These are phyloP conservation scores for Senecio squalidus DNA, from an alignment of 140 eudicot genomes.

Conservation along the genomic window DNA sequence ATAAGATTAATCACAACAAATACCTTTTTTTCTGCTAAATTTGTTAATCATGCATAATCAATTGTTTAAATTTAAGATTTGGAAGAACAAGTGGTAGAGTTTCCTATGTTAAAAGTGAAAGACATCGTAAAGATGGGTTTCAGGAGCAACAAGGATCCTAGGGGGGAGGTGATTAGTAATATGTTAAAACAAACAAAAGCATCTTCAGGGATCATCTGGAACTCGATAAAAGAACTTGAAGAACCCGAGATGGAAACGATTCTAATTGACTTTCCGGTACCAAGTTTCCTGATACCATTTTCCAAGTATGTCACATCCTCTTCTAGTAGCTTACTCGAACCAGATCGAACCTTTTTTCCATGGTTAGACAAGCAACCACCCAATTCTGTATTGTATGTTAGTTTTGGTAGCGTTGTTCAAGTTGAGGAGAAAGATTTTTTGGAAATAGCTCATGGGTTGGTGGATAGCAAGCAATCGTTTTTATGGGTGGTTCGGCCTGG, in stretches of 20 bases:
- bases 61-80: constrained; percentile 7
- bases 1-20: too few relatives aligned
- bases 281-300: constrained; percentile 38
- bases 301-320: constrained; percentile 38
- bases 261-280: constrained; percentile 14
- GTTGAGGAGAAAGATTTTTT: constrained; percentile 27
- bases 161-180: constrained; percentile 9
- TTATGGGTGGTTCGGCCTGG: constrained; percentile 61
- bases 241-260: constrained; percentile 19
- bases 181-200: constrained; percentile 36
- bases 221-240: constrained; percentile 55
- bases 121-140: constrained; percentile 28
- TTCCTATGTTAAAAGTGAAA: constrained; percentile 40
- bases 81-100: constrained; percentile 32
- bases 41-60: not conserved
- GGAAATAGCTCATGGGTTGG: constrained; percentile 49
- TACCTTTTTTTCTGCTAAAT: too few relatives aligned
- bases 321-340: constrained; percentile 34
- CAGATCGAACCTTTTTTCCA: constrained; percentile 36
- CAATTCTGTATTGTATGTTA: constrained; percentile 50
- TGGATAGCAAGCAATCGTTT: constrained; percentile 37
- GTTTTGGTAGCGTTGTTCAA: constrained; percentile 47
- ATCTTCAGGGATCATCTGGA: constrained; percentile 48
- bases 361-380: constrained; percentile 55
- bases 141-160: constrained; percentile 12